Conservation (phyloP, 1,284 basidiomycete genomes). For the Sutorius eximius region DNA sequence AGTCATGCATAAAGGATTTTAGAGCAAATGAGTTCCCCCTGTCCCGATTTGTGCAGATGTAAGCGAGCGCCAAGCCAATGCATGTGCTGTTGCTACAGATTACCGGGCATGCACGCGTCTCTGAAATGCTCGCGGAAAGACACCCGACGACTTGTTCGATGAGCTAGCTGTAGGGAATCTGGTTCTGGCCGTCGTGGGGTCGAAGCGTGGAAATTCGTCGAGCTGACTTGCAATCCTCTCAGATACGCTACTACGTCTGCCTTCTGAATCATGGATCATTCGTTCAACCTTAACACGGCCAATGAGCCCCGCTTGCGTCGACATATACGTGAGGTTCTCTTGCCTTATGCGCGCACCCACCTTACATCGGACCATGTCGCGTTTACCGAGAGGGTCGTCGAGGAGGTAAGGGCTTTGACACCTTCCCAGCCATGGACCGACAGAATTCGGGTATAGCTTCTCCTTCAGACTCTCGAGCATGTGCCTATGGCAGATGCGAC, state of each 20-base stretch:
- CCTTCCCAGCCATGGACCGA: conserved; percentile 1
- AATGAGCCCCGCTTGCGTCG: conserved; percentile 37
- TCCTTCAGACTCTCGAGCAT: conserved; percentile 41
- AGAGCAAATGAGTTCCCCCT: background rate
- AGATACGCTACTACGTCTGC: background rate
- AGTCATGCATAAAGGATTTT: background rate
- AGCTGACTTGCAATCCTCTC: background rate
- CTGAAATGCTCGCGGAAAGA: background rate
- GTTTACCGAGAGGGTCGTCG: conserved; percentile 51
- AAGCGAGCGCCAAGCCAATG: background rate
- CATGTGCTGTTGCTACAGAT: background rate
- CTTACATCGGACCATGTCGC: conserved; percentile 54
- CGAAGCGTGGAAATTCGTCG: conserved; percentile 9
- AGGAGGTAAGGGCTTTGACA: conserved; percentile 41
- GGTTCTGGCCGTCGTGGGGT: background rate
- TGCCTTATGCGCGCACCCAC: conserved; percentile 54
- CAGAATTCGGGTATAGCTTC: conserved; percentile 37
- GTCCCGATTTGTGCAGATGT: background rate
- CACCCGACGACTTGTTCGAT: background rate
- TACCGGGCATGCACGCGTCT: background rate
- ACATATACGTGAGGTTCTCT: conserved; percentile 54
- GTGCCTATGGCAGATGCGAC: conserved; percentile 51
- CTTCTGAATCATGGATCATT: conserved; percentile 15
- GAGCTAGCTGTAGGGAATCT: background rate
- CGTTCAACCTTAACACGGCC: conserved; percentile 21